Evolutionary conservation across 208 protist genomes (phyloP), one percentile per base, ranked within the genome.

Genomic region (Leishmania tarentolae): DNA sequence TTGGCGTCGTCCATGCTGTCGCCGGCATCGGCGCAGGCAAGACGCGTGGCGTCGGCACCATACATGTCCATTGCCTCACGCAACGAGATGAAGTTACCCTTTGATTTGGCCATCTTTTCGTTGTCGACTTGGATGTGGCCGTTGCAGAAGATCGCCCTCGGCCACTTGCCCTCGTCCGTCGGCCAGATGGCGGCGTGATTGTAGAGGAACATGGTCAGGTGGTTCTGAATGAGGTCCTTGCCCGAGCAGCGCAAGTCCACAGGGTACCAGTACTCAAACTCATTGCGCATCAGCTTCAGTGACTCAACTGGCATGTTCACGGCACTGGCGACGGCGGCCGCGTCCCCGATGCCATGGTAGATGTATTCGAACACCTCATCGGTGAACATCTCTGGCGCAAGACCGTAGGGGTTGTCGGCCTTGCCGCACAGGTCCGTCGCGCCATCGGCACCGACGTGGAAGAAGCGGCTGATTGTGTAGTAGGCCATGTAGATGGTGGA

Each of bases 401-500:
- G 93, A 75, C 97, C 94, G 59, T 94, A 85, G n/a, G 81, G 70
- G 87, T 98, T 97, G 61, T 86, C 80, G 7, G 66, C 73, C 65
- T 73, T 81, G 68, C 91, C 94, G 63, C 85, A 70, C 68, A 96
- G 77, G n/a, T 57, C 75, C 9, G 85, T 70, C n/a, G 80, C 80
- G 68, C 91, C 95, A 76, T 97, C 86, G 61, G 77, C 79, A 24
- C 75, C 76, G 24, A 88, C 94, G 83, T 99, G 98, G n/a, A 99
- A 92, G 46, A 99, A 88, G 76, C 99, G 98, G 50, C 98, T 94
- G 80, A 99, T 95, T 21, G 99, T 99, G 94, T 99, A 99, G 91
- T 99, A 99, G 7, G 99, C 99, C 98, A 99, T 99, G 94, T 99
- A 99, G 89, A 99, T 99, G 42, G 99, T 99, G 28, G 99, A 99